Evolutionary conservation across 2,329 filamentous ascomycete species (phyloP), one percentile per base, ranked within the genome.

Genomic region (Fusarium burgessii): DNA sequence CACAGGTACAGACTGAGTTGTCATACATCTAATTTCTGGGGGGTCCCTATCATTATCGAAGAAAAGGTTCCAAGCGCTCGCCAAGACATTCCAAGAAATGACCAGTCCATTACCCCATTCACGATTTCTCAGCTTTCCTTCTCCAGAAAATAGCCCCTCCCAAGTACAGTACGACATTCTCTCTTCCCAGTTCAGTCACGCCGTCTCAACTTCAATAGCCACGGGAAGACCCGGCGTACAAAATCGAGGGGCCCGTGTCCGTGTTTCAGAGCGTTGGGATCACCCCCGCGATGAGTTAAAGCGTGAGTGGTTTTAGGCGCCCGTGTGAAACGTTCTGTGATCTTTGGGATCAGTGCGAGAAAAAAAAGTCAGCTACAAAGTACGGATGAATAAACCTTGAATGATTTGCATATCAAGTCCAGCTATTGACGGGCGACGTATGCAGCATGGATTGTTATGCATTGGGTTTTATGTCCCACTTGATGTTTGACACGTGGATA

Each of bases 401-500:
- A 68, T 69, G 66, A 69, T 68, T 67, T 68, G 63, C 64, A 67
- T 67, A 68, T 46, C 33, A 35, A 36, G 49, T 23, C 36, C 40
- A 62, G 50, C 11, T 68, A 63, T 71, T 49, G 25, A 51, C 41
- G 51, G 29, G 35, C 41, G 61, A 60, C 49, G 25, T 62, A 50
- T 65, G 68, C 68, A 58, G 27, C 42, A 70, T 70, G 63, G 55
- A 33, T 54, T 47, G 36, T 50, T 69, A 29, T 70, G 66, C 45
- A 47, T 35, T 41, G 23, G 25, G 42, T 35, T 41, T 33, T 45
- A 12, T 40, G 67, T 71, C 52, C 69, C 69, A 72, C 69, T 72
- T 70, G 69, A 58, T 55, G 60, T 40, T 70, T 43, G 65, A 72
- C 69, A 72, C 69, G 69, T 71, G 69, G 69, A 62, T 52, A 46